Base-by-base conservation (phyloP, 2,329 filamentous ascomycete genomes). In the Talaromyces verruculosus region DNA sequence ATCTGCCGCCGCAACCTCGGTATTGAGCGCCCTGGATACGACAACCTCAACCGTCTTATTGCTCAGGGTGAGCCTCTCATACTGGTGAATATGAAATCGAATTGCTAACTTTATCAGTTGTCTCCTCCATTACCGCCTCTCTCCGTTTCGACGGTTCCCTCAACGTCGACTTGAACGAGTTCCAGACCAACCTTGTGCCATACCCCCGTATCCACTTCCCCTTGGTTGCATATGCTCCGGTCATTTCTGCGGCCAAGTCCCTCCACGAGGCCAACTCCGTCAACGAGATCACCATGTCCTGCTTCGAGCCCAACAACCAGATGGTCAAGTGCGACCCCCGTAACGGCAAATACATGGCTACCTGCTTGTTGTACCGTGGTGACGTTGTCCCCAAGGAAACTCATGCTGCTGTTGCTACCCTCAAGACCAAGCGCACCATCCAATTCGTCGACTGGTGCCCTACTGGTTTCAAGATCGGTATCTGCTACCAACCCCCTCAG, bases 371-470 rank as follows among this genome's bases (percentile, higher is more conserved):
- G 80, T 99, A 99, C 88, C 94, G 94, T 80, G 95, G 94, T 81
- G 95, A 98, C 76, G 94, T 99, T 74, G 95, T 98, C 69, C 92
- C 94, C 82, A 96, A 96, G 84, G 94, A 98, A 77, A 91, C 92
- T 72, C 92, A 97, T 85, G 88, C 84, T 68, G 94, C 95, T 71
- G 93, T 98, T 73, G 93, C 94, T 69, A 93, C 91, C 71, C 91
- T 98, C 79, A 99, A 98, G 92, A 97, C 95, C 82, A 98, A 97
- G 91, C 91, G 92, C 77, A 97, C 95, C 75, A 96, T 99, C 79
- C 93, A 98, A 84, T 97, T 98, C 80, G 95, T 99, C 79, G 95
- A 99, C 85, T 99, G 95, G 95, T 99, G 95, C 89, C 95, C 95
- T 68, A 99, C 95, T 82, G 95, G 95, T 73, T 99, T 99, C 91